phyloP scores from a whole-genome alignment of 2,329 filamentous ascomycete species.

The Claviceps humidiphila region DNA sequence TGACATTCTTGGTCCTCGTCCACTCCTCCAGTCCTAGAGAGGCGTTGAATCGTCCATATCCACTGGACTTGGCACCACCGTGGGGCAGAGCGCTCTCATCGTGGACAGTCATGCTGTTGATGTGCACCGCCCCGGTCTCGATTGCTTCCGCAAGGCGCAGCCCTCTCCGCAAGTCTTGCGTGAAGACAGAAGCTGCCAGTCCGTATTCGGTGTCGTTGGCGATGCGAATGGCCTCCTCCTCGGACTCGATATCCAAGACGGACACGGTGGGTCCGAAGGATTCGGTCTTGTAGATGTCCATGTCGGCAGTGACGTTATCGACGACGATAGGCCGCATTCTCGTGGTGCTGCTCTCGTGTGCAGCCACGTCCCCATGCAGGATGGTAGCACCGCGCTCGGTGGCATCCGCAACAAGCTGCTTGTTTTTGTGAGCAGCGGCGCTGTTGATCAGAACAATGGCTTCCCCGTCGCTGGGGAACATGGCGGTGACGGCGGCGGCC shows the following conservation, averaged over 20 bases:
- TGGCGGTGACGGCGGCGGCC: constrained; percentile 22
- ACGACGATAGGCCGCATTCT: constrained; percentile 54
- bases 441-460: constrained; percentile 57
- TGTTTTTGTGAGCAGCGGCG: constrained; percentile 52
- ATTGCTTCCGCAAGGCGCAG: constrained; percentile 48
- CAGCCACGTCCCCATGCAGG: constrained; percentile 24
- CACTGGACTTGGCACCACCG: constrained; percentile 51
- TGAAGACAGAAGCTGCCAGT: constrained; percentile 58
- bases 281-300: constrained; percentile 65
- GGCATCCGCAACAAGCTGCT: constrained; percentile 54
- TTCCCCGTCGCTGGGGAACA: constrained; percentile 44
- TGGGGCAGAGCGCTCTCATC: constrained; percentile 52
- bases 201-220: constrained; percentile 79
- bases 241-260: constrained; percentile 49
- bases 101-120: constrained; percentile 53
- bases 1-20: constrained; percentile 50
- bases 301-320: constrained; percentile 43
- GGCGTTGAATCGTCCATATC: constrained; percentile 47
- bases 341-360: constrained; percentile 19
- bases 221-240: constrained; percentile 58
- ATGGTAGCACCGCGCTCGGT: constrained; percentile 49
- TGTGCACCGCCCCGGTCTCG: constrained; percentile 55
- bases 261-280: constrained; percentile 66
- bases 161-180: constrained; percentile 47
- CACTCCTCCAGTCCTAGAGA: constrained; percentile 45